phyloP scores from a whole-genome alignment of 2,329 filamentous ascomycete species.

The Xylaria sp. region DNA sequence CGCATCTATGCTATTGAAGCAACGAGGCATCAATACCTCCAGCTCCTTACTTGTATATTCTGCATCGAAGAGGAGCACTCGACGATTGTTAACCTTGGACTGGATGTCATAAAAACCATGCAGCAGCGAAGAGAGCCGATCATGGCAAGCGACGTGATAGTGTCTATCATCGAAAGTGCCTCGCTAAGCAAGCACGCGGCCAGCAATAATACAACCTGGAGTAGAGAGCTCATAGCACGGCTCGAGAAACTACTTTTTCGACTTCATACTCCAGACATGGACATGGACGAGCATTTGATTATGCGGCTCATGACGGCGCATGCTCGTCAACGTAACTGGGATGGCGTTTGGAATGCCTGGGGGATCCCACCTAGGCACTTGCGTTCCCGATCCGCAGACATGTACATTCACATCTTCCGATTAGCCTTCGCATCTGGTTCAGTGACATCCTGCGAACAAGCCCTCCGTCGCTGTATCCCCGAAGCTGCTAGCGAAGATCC shows the following conservation, averaged over 20 bases:
- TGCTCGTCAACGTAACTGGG: conserved; percentile 61
- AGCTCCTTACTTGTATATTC: conserved; percentile 56
- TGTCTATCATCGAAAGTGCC: conserved; percentile 58
- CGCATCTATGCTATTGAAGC: conserved; percentile 53
- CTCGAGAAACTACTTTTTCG: conserved; percentile 59
- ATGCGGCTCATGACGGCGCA: conserved; percentile 60
- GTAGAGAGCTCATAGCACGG: conserved; percentile 53
- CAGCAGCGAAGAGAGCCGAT: conserved; percentile 58
- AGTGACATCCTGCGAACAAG: conserved; percentile 58
- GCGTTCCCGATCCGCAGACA: conserved; percentile 58
- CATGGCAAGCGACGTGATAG: conserved; percentile 60
- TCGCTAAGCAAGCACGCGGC: conserved; percentile 47
- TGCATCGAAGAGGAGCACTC: conserved; percentile 35
- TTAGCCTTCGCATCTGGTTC: conserved; percentile 59
- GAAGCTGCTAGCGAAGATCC: conserved; percentile 69
- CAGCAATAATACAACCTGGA: conserved; percentile 38
- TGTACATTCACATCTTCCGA: conserved; percentile 67
- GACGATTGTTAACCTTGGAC: conserved; percentile 52
- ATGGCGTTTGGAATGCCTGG: conserved; percentile 71
- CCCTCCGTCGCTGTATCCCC: conserved; percentile 64
- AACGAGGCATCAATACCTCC: conserved; percentile 51
- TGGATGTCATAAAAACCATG: conserved; percentile 58
- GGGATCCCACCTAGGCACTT: conserved; percentile 63
- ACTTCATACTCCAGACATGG: conserved; percentile 50
- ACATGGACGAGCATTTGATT: conserved; percentile 52